Base-by-base conservation (phyloP, 768 basidiomycete genomes). In the Hypholoma fasciculare region DNA sequence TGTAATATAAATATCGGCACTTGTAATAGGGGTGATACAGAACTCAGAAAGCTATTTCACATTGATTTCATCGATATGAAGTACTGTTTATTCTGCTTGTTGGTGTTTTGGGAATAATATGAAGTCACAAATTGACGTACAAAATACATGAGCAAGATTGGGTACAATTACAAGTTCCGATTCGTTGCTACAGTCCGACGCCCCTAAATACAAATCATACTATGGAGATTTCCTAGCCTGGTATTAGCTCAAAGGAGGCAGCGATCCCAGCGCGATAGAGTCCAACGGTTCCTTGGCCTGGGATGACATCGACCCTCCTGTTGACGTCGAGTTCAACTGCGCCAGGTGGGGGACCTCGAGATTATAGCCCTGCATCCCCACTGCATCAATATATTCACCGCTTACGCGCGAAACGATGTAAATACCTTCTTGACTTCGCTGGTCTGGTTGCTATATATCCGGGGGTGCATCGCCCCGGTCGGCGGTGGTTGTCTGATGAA, bases 401-500 rank as follows among this genome's bases (percentile, higher is more conserved):
- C 9, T 1, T 1, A 34, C 6, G 30, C 9, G 9, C 30, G 50
- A 54, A 27, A 38, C 23, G 43, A 27, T 12, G 38, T 26, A 11
- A 46, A 52, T n/a, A 46, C 56, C 6, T 47, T 54, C 17, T 48
- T 54, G 34, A 40, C 30, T 5, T 34, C 30, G 7, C 30, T 34
- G 9, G 30, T 34, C 30, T 34, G 17, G 30, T 57, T 47, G 46
- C 52, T 57, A 1, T 54, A 26, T 30, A 27, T 36, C 1, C 52
- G 38, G 12, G 57, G 59, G 17, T 13, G 23, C 50, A 52, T 53
- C 30, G 19, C 58, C 39, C 54, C 56, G 58, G 6, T 60, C 56
- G 17, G 46, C 50, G n/a, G 61, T 57, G 27, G 63, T 40, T 64
- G 59, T 23, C 50, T 56, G 48, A 63, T 53, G 50, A 68, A 63